A percentile compares a stretch with the other conserved stretches of the same genome.
Evolutionary conservation across 202 grass and related monocot species (phyloP).

Genomic region (Saccharum hybrid): DNA sequence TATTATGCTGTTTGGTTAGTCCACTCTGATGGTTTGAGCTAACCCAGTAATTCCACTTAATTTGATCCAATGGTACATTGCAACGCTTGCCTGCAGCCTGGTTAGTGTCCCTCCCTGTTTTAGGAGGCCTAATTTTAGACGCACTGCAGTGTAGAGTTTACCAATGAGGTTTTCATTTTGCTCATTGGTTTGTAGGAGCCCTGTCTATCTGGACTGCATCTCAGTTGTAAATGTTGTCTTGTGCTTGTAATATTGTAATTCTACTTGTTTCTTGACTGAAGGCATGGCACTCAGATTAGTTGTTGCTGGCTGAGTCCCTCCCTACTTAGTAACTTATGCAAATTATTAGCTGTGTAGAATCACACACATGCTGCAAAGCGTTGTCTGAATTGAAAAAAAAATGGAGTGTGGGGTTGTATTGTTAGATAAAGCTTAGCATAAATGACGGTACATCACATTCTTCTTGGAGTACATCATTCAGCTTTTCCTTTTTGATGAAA

Average conservation of each 20-base stretch:
- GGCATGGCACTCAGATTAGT: background rate
- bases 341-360: background rate
- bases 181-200: constrained; percentile 5
- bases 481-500: background rate
- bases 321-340: background rate
- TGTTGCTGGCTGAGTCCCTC: background rate
- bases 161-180: background rate
- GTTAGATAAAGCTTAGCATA: background rate
- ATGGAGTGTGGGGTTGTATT: background rate
- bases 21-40: background rate
- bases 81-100: background rate
- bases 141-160: background rate
- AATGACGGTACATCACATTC: constrained; percentile 4
- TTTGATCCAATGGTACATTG: background rate
- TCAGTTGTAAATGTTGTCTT: background rate
- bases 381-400: background rate
- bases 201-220: background rate
- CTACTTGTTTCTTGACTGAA: background rate
- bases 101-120: background rate
- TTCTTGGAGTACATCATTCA: background rate
- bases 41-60: background rate
- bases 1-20: background rate
- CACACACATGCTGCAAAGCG: background rate
- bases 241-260: background rate
- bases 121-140: constrained; percentile 14